Evolutionary conservation across 768 basidiomycete genomes (phyloP), one percentile per base, ranked within the genome.

Genomic region (Termitomyces sp.): DNA sequence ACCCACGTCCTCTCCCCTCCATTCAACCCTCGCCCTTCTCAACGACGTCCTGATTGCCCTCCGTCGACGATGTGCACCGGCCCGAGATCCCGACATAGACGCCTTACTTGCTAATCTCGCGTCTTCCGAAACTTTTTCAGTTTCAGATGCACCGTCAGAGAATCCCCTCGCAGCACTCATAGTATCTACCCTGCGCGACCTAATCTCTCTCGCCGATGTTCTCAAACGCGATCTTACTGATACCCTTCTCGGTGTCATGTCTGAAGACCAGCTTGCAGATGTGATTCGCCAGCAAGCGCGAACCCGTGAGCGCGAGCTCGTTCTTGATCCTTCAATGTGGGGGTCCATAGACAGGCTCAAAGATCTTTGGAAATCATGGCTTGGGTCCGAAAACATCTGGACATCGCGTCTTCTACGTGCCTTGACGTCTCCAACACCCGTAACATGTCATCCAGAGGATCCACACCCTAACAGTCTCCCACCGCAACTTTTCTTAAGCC

Each of bases 141-240:
- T 5, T 22, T 22, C 46, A 47, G 32, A 15, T 17, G 8, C 19
- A 4, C 7, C 46, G 19, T 8, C n/a, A 5, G 48, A 50, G 37
- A 44, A 57, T 15, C 45, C 68, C 10, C 71, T 85, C 5, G 80
- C 87, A 8, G 61, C 64, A 35, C 66, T 81, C 1, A 68, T 85
- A n/a, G 62, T 78, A 2, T 73, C 79, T 41, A 77, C 74, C 5
- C 62, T 78, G 30, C 80, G 71, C 57, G 70, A 71, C 3, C 76
- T 82, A 43, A 61, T 89, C 6, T 65, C 70, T 14, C 70, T 89
- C 14, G 68, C 80, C 0, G 81, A 85, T 41, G 67, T 71, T n/a
- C 86, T 90, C 84, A 86, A 82, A 64, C 71, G 77, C 28, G 88
- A 90, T 61, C 73, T 90, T 35, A 84, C 82, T 11, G 76, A 82